phyloP scores from a whole-genome alignment of 768 basidiomycete genomes.

The Kwoniella europaea region DNA sequence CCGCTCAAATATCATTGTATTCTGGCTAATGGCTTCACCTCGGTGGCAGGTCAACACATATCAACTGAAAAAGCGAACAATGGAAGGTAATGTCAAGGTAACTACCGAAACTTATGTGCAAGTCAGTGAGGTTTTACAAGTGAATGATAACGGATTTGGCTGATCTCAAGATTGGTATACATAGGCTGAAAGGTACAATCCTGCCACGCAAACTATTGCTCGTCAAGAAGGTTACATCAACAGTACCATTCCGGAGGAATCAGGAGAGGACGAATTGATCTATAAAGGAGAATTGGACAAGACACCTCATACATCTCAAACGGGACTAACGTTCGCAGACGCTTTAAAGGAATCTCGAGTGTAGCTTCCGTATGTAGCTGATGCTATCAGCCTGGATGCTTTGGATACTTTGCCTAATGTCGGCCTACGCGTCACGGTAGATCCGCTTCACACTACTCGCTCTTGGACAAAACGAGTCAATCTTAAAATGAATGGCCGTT shows the following conservation, averaged over 20 bases:
- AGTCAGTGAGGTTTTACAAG: not conserved
- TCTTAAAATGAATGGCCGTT: too few relatives aligned
- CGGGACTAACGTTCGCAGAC: not conserved
- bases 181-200: conserved; percentile 3
- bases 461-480: too few relatives aligned
- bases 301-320: conserved; percentile 7
- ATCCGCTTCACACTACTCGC: too few relatives aligned
- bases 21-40: not conserved
- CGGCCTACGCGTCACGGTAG: too few relatives aligned
- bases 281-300: not conserved
- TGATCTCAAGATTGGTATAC: not conserved
- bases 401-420: not conserved
- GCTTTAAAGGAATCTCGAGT: not conserved
- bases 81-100: conserved; percentile 2
- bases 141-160: not conserved
- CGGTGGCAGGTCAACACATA: conserved; percentile 3
- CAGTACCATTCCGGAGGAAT: not conserved
- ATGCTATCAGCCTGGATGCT: not conserved
- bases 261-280: not conserved
- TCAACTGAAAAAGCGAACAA: conserved; percentile 4
- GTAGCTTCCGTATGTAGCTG: not conserved
- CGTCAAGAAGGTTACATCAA: conserved; percentile 2
- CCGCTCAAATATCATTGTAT: not conserved
- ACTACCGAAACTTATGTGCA: conserved; percentile 18
- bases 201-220: not conserved